Evolutionary conservation across 2,329 filamentous ascomycete genomes (phyloP), one percentile per base, ranked within the genome.

Genomic region (Arthrobotrys musiformis): DNA sequence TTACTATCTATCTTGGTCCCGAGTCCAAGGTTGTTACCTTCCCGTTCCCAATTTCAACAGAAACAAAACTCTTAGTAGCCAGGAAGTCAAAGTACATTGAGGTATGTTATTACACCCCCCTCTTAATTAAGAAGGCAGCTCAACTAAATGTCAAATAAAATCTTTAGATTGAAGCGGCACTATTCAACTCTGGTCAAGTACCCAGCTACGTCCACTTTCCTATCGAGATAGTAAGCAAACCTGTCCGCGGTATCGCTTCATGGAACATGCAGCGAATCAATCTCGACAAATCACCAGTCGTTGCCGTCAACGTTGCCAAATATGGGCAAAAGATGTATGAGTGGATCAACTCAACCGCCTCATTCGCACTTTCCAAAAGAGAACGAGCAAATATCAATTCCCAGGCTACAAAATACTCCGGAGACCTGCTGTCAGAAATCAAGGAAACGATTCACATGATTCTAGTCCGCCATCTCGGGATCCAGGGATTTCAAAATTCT

Each of bases 401-500:
- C 2, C 26, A 46, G 4, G 4, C 35, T 0, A n/a, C 37, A 6
- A 74, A 46, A 33, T 52, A 33, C 17, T 24, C 35, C 4, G 75
- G 77, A 40, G 48, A 79, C 50, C 22, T 70, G 26, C 17, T 78
- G 28, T 50, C 78, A 13, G 79, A 80, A 15, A 54, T 82, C 26
- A 82, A 82, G 48, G 79, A 82, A 17, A 69, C 80, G 2, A 52
- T 82, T 5, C 66, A 79, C 26, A 70, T 73, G 11, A 77, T 82
- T 28, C 26, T 81, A 22, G 61, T 77, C n/a, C 63, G 72, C 19
- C 73, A 79, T 28, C 28, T 62, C 13, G 79, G 81, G 17, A 8
- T 80, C 9, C 66, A 79, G 30, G 62, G 73, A 64, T 76, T 37
- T 22, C 78, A 26, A 42, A 58, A 11, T 63, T 50, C 22, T 1